Evolutionary conservation across 768 basidiomycete genomes (phyloP).

Genomic region (Russula sp.): DNA sequence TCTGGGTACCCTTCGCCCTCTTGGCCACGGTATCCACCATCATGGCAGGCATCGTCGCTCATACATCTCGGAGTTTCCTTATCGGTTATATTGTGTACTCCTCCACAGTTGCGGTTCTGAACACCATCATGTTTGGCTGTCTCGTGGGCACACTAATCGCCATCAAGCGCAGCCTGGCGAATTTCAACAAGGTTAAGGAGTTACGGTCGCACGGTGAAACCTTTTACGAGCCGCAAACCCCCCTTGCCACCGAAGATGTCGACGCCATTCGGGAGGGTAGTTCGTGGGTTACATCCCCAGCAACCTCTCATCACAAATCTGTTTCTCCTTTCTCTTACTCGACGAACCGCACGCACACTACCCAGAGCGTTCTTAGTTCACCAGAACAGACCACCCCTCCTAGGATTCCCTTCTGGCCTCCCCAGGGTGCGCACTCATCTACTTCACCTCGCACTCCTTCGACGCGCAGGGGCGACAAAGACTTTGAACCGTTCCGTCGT

Average conservation of each 20-base stretch:
- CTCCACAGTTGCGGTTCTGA: constrained; percentile 44
- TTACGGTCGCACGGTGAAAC: constrained; percentile 33
- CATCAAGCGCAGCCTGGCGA: constrained; percentile 59
- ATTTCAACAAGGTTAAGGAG: constrained; percentile 46
- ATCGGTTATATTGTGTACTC: constrained; percentile 57
- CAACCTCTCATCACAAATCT: constrained; percentile 42
- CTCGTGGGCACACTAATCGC: constrained; percentile 56
- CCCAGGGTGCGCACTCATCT: constrained; percentile 33
- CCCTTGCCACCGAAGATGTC: constrained; percentile 66
- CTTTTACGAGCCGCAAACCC: constrained; percentile 52
- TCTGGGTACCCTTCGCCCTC: constrained; percentile 60
- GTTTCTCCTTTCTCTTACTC: constrained; percentile 70
- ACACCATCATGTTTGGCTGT: constrained; percentile 49
- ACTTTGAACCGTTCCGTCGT: constrained; percentile 61
- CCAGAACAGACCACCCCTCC: constrained; percentile 29
- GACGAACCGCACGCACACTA: constrained; percentile 50
- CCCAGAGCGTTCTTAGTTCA: constrained; percentile 34
- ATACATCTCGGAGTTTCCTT: constrained; percentile 50
- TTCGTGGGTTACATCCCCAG: constrained; percentile 75
- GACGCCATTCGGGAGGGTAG: constrained; percentile 68
- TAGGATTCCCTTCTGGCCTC: constrained; percentile 57
- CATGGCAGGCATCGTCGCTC: constrained; percentile 52
- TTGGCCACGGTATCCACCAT: constrained; percentile 52
- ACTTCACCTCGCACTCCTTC: constrained; percentile 48
- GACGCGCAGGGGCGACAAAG: constrained; percentile 40